phyloP scores from a whole-genome alignment of 2,329 filamentous ascomycete genomes.

The Nannizziopsis barbatae region DNA sequence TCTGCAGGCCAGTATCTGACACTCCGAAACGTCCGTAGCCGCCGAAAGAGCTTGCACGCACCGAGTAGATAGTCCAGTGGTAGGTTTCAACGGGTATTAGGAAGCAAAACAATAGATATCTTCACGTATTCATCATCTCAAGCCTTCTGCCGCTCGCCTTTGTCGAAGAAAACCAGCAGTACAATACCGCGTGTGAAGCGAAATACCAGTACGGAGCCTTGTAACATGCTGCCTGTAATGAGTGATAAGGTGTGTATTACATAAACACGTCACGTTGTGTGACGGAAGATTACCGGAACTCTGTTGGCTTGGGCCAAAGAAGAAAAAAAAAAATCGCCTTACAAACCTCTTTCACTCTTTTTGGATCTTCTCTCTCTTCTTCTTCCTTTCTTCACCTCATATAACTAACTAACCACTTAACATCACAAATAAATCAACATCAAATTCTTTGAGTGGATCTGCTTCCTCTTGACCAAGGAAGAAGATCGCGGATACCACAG shows the following conservation, averaged over 20 bases:
- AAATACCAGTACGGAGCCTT: neutral
- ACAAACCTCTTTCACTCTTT: constrained; percentile 7
- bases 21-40: too few relatives aligned
- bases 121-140: too few relatives aligned
- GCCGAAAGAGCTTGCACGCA: too few relatives aligned
- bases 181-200: neutral
- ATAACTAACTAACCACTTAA: constrained; percentile 6
- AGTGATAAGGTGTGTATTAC: neutral
- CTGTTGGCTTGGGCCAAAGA: neutral
- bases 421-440: neutral
- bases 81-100: too few relatives aligned
- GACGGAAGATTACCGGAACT: neutral
- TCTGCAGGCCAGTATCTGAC: too few relatives aligned
- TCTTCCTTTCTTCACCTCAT: constrained; percentile 4
- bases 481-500: constrained; percentile 19
- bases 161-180: neutral
- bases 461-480: constrained; percentile 17
- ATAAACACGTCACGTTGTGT: too few relatives aligned
- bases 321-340: constrained; percentile 13
- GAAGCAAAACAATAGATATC: too few relatives aligned
- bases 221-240: neutral
- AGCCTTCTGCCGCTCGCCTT: neutral
- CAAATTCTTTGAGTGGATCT: constrained; percentile 16
- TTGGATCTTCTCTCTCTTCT: constrained; percentile 7
- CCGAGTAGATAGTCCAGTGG: too few relatives aligned